phyloP scores from a whole-genome alignment of 768 basidiomycete species.

The Lactarius tabidus region DNA sequence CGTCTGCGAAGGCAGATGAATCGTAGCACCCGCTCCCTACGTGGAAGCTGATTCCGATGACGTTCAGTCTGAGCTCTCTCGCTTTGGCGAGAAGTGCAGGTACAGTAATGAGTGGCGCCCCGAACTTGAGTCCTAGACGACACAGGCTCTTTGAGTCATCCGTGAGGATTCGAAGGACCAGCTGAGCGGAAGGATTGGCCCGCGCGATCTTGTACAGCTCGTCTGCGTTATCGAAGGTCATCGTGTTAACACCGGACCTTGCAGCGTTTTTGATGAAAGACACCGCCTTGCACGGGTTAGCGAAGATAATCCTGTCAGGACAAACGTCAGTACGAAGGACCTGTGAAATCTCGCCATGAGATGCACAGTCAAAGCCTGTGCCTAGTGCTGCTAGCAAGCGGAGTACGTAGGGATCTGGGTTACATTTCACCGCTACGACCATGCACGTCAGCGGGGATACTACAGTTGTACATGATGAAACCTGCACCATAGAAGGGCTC shows the following conservation, averaged over 20 bases:
- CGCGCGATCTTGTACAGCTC: constrained; percentile 92
- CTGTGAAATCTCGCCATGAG: constrained; percentile 84
- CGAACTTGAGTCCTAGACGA: constrained; percentile 92
- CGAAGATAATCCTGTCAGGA: constrained; percentile 87
- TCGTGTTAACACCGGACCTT: constrained; percentile 74
- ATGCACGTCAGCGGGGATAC: constrained; percentile 46
- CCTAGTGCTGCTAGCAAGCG: constrained; percentile 88
- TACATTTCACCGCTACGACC: constrained; percentile 86
- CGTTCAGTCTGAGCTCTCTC: constrained; percentile 70
- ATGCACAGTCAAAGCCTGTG: constrained; percentile 96
- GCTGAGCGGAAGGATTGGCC: constrained; percentile 72
- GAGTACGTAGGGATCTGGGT: constrained; percentile 93
- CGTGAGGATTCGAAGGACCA: constrained; percentile 93
- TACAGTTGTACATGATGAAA: constrained; percentile 30
- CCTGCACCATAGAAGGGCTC: constrained; percentile 88
- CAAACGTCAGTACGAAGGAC: constrained; percentile 71
- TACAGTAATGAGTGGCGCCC: constrained; percentile 81
- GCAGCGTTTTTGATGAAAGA: constrained; percentile 89
- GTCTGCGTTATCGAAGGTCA: constrained; percentile 99
- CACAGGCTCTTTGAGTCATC: constrained; percentile 96
- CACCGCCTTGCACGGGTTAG: constrained; percentile 96
- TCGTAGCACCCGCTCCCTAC: constrained; percentile 98
- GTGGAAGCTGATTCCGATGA: constrained; percentile 96
- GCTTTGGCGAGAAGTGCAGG: constrained; percentile 78
- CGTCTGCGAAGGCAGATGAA: constrained; percentile 84